Base-by-base conservation (phyloP, 2,329 filamentous ascomycete species). In the Chaetothyriales sp. region DNA sequence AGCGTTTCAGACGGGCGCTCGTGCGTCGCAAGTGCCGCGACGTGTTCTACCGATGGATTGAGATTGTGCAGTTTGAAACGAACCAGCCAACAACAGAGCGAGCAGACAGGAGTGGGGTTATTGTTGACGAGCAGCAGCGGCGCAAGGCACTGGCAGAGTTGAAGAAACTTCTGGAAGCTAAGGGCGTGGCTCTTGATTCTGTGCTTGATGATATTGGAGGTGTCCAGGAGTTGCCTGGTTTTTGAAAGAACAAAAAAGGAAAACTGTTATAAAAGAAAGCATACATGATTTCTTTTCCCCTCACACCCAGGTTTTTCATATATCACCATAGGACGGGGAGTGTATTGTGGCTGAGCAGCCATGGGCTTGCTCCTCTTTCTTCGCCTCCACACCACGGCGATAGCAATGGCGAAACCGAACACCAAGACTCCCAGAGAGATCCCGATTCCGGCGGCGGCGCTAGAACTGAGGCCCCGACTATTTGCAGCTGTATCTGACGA, bases 31-130 rank as follows among this genome's bases (percentile, higher is more conserved):
- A 84, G 44, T 94, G 95, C 68, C 89, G 95, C 65, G 80, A 84
- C 56, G 66, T 95, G 49, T 95, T 95, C 70, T 95, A 85, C 70
- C 79, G 83, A 50, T 95, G 88, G 87, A 85, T 95, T 47, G 89
- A 95, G 70, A 77, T 93, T 62, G 81, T 95, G 47, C 88, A 95
- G 68, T 93, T 80, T 61, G 88, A 95, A 68, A 83, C 85, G 43
- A 83, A 80, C 36, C 77, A 78, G 58, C 84, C 87, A 0, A 86
- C 83, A 18, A 86, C 85, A 0, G 93, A 94, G 62, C 84, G 82
- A 1, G 70, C 74, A 0, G 83, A 88, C 63, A 76, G 80, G 61
- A 87, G 94, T 67, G 72, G 78, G 51, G 76, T 39, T 2, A 39
- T 39, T 15, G 12, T 39, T 39, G 32, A 15, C 2, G 32, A 39